Base-by-base conservation (phyloP, 495 filamentous ascomycete species). In the Lasiosphaeriaceae sp. region DNA sequence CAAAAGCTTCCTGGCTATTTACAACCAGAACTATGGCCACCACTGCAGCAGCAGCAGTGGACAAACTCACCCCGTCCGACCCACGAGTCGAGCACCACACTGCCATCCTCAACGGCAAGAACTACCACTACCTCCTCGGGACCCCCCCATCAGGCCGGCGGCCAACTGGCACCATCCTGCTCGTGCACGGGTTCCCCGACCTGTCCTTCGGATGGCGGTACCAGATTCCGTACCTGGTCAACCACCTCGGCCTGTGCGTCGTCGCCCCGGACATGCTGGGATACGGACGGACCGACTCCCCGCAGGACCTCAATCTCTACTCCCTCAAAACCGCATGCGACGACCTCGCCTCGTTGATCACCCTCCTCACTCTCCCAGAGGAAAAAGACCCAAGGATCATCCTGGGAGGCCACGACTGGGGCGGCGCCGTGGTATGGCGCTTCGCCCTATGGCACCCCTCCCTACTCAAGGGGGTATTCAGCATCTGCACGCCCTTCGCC, bases 191-290 rank as follows among this genome's bases (percentile, higher is more conserved):
- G 61, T 90, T 84, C 86, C 88, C 68, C 6, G 89, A 92, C 69
- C 63, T 87, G 24, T 80, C 86, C 6, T 79, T 88, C 57, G 88
- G 83, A 62, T 95, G 90, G 89, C 86, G 90, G 45, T 86, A 89
- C 65, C 90, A 93, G 59, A 89, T 94, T 58, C 90, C 90, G 2
- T 67, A 81, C 67, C 76, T 94, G 3, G 56, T 86, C 1, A 70
- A 83, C 3, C 74, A 83, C 3, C 74, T 83, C 57, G 85, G 84
- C 2, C 78, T 90, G 50, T 77, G 86, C 39, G 86, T 70, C 52
- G 50, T 70, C 37, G 55, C 65, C 46, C 67, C 67, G 7, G 67
- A 70, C 59, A 54, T 68, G 68, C 83, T 92, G 49, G 90, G 90
- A 50, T 95, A 86, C 67, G 88, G 88, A 31, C 73, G 78, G 43